These are phyloP conservation scores for Babesia caballi DNA, from an alignment of 169 alveolate genomes.

Conservation along the genomic window DNA sequence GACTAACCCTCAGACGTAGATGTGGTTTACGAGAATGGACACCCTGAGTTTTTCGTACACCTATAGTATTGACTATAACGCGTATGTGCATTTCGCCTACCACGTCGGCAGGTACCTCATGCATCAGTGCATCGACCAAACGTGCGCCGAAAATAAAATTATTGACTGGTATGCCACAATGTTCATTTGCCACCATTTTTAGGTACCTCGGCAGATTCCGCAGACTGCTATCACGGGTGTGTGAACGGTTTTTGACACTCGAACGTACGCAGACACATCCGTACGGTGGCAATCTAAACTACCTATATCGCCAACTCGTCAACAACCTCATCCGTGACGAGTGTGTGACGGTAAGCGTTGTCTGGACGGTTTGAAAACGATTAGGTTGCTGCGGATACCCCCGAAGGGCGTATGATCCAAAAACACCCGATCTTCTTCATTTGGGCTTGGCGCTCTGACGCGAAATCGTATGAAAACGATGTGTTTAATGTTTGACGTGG, in stretches of 20 bases:
- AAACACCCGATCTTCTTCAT: slow-evolving; percentile 54
- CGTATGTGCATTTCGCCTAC: slow-evolving; percentile 66
- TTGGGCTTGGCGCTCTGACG: slow-evolving; percentile 65
- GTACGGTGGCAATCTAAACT: slow-evolving; percentile 23
- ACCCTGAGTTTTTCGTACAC: slow-evolving; percentile 6
- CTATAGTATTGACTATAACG: slow-evolving; percentile 19
- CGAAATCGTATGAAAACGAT: slow-evolving; percentile 36
- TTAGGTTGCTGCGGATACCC: slow-evolving; percentile 37
- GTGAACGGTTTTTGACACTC: slow-evolving; percentile 3
- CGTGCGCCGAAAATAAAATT: slow-evolving; percentile 41
- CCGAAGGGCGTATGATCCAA: slow-evolving; percentile 40
- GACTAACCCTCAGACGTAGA: background rate
- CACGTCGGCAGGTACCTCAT: slow-evolving; percentile 46
- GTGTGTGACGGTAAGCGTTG: slow-evolving; percentile 48
- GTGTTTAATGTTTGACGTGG: background rate
- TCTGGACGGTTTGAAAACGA: background rate
- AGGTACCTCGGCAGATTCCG: slow-evolving; percentile 25
- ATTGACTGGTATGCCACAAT: slow-evolving; percentile 39
- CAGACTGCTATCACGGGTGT: slow-evolving; percentile 32
- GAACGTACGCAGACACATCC: slow-evolving; percentile 14
- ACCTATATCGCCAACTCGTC: slow-evolving; percentile 33
- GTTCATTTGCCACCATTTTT: background rate
- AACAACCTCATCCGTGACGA: slow-evolving; percentile 56
- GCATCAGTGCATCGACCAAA: slow-evolving; percentile 38
- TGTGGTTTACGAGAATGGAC: slow-evolving; percentile 24